Evolutionary conservation across 2,329 filamentous ascomycete species (phyloP), one percentile per base, ranked within the genome.

Genomic region (Coniochaeta hoffmannii): DNA sequence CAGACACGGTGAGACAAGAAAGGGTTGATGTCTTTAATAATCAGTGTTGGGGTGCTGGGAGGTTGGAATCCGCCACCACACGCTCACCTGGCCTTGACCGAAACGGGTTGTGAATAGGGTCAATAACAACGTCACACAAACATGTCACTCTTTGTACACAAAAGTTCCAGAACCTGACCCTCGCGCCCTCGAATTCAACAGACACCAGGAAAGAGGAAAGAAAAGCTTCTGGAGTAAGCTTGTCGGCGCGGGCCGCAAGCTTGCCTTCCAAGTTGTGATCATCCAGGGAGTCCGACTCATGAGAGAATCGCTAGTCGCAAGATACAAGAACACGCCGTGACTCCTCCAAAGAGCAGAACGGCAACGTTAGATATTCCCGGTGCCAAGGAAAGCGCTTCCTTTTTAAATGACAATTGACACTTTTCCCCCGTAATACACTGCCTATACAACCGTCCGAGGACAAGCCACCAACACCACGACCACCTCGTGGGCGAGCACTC

Each of bases 51-150:
- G 9, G 5, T 8, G 2, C 17, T 22, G 7, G 17, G 19, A n/a
- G 22, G n/a, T 10, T 41, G 9, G 17, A 22, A 10, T 26, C 41
- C 41, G 41, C 41, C 41, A 28, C 41, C 5, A 32, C 12, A 12
- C 12, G 30, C 17, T 51, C 5, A n/a, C 11, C 4, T 28, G 30
- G 19, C n/a, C n/a, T 38, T 53, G 50, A 7, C 50, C 52, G 12
- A 54, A 54, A 44, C 24, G 36, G 52, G 52, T 2, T 31, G 35
- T 54, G 52, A 54, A 54, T 54, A 54, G 36, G 26, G 41, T 46
- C 41, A 46, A 46, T 46, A 46, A 46, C 41, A 28, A 19, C n/a
- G 36, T n/a, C 19, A 10, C 32, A 53, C 35, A 38, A 38, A 53
- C 31, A 53, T 1, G 4, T 26, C 22, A 15, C 14, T 52, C 50